Evolutionary conservation across 768 basidiomycete species (phyloP).

Genomic region (Asterophora lycoperdoides): DNA sequence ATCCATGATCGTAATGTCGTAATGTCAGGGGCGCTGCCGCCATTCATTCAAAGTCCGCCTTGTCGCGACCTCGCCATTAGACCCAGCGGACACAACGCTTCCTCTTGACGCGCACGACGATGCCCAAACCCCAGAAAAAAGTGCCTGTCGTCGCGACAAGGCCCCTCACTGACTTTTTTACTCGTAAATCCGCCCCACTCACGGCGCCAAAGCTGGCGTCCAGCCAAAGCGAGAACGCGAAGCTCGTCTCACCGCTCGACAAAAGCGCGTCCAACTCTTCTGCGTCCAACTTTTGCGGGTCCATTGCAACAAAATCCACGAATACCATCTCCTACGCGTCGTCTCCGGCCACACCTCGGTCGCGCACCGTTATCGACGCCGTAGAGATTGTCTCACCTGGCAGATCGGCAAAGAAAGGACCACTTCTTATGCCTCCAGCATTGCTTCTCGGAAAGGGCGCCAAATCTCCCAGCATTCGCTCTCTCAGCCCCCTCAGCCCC

Average conservation of each 20-base stretch:
- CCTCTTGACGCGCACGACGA: conserved; percentile 13
- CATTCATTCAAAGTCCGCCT: not conserved
- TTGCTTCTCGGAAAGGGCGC: conserved; percentile 2
- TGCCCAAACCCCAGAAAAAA: conserved; percentile 29
- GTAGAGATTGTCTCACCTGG: conserved; percentile 21
- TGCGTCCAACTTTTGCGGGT: not conserved
- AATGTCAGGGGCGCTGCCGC: no score
- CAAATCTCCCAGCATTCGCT: conserved; percentile 1
- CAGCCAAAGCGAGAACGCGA: conserved; percentile 10
- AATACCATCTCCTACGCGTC: conserved; percentile 20
- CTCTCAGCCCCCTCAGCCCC: conserved; percentile 8
- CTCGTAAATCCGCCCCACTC: conserved; percentile 22
- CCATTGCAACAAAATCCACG: conserved; percentile 12
- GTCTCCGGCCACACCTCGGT: conserved; percentile 4
- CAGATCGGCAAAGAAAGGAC: conserved; percentile 8
- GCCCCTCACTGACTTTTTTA: conserved; percentile 47
- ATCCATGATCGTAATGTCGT: no score
- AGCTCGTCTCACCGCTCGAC: conserved; percentile 3
- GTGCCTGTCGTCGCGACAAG: conserved; percentile 19
- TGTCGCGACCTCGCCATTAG: not conserved
- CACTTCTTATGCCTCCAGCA: conserved; percentile 5
- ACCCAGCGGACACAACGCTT: conserved; percentile 4
- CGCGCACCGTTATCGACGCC: conserved; percentile 12
- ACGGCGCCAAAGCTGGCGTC: conserved; percentile 9
- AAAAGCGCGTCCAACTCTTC: conserved; percentile 11